Base-by-base conservation (phyloP, 768 basidiomycete genomes). In the Psilocybe cubensis region DNA sequence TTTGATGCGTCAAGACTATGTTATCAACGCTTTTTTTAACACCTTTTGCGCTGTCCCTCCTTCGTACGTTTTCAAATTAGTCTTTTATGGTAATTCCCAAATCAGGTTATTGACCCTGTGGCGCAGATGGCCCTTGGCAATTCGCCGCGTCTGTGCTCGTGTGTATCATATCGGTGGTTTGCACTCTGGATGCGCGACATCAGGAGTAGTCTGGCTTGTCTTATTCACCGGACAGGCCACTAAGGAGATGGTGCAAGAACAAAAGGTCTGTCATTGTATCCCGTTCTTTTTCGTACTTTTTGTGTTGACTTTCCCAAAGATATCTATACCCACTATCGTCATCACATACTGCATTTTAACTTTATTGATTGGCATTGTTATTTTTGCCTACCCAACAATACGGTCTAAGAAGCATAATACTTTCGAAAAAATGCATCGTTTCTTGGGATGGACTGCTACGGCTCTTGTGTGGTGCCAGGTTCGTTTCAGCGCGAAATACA, bases 91-190 rank as follows among this genome's bases (percentile, higher is more conserved):
- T n/a, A 18, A 47, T 45, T 20, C 42, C 27, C 18, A 29, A n/a
- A 59, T 41, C 17, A n/a, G 41, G 31, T 20, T 45, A 33, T 38
- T 58, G 27, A 57, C 43, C n/a, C n/a, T 49, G 49, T 44, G 21
- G 44, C 29, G 24, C 59, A 84, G 82, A 18, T 84, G 83, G 83
- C 83, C 84, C 3, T 69, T 86, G 41, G 67, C 73, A 31, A 80
- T 86, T 51, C 79, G 85, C 46, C 74, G 81, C 25, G 70, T 82
- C 20, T 79, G 76, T 61, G 84, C 82, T 21, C 74, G 83, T 38
- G 83, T 85, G 0, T 85, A 85, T 58, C 81, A 83, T 52, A 83
- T 85, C 38, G 84, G 84, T 18, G 84, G 84, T 61, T 70, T 85
- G 24, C 84, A 86, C 63, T 84, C 82, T 11, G 84, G 84, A n/a